These are phyloP conservation scores for Cucumis sativus DNA, from an alignment of 306 rosid genomes.

Conservation along the genomic window DNA sequence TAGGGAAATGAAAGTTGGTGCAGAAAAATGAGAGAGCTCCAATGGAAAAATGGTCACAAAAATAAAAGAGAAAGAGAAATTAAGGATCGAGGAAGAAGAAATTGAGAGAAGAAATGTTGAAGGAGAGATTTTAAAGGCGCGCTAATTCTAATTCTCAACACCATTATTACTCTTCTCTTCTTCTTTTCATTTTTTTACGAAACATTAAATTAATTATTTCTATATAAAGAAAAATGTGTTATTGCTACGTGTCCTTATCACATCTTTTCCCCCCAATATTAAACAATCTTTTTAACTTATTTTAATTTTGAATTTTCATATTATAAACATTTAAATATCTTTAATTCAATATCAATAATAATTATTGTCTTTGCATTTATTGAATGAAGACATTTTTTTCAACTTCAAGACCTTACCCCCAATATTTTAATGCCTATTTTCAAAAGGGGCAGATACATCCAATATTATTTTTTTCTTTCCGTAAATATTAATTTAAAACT, in stretches of 20 bases:
- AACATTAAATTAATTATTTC: background rate
- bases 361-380: background rate
- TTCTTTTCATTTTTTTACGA: background rate
- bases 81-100: background rate
- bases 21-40: background rate
- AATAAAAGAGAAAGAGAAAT: background rate
- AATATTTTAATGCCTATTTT: background rate
- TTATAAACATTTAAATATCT: background rate
- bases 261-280: background rate
- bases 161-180: background rate
- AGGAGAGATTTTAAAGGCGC: background rate
- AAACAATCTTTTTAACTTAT: background rate
- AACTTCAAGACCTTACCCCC: background rate
- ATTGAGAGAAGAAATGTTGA: background rate
- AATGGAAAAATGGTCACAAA: background rate
- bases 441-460: no score
- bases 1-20: background rate
- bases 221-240: background rate
- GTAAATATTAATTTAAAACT: no score
- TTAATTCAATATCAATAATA: background rate
- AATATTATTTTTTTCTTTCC: no score
- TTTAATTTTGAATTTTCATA: background rate
- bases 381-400: background rate
- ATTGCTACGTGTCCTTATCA: background rate
- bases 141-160: background rate